These are phyloP conservation scores for Plasmodium fragile DNA, from an alignment of 169 alveolate species.

Conservation along the genomic window DNA sequence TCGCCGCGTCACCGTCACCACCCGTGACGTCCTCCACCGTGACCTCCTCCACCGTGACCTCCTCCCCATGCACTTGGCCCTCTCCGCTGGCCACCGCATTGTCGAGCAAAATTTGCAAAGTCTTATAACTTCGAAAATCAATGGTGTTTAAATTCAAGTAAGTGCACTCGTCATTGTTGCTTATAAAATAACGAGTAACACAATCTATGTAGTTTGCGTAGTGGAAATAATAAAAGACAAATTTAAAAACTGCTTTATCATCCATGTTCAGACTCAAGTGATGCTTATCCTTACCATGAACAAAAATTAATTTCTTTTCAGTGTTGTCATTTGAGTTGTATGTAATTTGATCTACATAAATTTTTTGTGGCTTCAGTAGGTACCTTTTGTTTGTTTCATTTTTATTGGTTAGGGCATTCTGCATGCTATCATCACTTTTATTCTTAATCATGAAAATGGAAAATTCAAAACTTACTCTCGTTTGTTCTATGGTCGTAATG, in stretches of 20 bases:
- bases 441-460: slow-evolving; percentile 38
- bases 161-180: neutral
- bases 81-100: neutral
- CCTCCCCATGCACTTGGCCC: neutral
- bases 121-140: slow-evolving; percentile 52
- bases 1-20: neutral
- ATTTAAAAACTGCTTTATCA: slow-evolving; percentile 36
- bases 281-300: slow-evolving; percentile 22
- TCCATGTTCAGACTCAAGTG: slow-evolving; percentile 18
- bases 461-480: slow-evolving; percentile 8
- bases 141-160: slow-evolving; percentile 50
- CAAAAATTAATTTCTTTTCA: slow-evolving; percentile 14
- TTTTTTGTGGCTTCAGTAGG: slow-evolving; percentile 39
- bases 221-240: slow-evolving; percentile 35
- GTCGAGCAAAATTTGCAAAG: slow-evolving; percentile 41
- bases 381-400: slow-evolving; percentile 11
- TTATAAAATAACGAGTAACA: neutral
- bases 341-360: slow-evolving; percentile 39
- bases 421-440: slow-evolving; percentile 10
- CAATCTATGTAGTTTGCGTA: slow-evolving; percentile 24
- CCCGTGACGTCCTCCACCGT: neutral
- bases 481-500: slow-evolving; percentile 26
- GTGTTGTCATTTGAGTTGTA: slow-evolving; percentile 26
- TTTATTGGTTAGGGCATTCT: neutral
- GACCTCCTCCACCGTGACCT: neutral